phyloP scores from a whole-genome alignment of 495 filamentous ascomycete genomes.

The Aspergillus conjunctus region DNA sequence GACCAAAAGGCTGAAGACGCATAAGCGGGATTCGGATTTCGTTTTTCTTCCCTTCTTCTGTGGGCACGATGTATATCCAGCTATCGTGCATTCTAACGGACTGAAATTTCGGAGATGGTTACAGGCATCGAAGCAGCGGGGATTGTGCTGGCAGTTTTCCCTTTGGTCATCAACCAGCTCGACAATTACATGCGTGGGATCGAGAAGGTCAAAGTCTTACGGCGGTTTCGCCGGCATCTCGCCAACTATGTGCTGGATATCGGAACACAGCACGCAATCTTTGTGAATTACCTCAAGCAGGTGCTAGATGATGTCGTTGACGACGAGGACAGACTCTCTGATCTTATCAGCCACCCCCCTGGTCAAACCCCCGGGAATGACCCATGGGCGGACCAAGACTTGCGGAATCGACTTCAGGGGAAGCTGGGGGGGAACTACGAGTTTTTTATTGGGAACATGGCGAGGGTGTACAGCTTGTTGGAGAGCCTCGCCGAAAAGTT shows the following conservation, averaged over 20 bases:
- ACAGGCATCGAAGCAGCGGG: constrained; percentile 33
- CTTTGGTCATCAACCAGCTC: constrained; percentile 31
- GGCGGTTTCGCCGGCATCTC: constrained; percentile 28
- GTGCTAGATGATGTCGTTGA: constrained; percentile 28
- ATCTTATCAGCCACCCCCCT: constrained; percentile 19
- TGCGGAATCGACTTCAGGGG: constrained; percentile 12
- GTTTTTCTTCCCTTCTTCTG: background rate
- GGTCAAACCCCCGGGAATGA: background rate
- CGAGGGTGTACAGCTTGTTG: background rate
- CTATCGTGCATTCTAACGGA: no score
- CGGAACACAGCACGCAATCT: constrained; percentile 23
- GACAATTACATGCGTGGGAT: constrained; percentile 31
- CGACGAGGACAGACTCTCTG: constrained; percentile 16
- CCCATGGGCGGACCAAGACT: constrained; percentile 15
- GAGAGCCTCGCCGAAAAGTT: background rate
- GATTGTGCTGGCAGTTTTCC: constrained; percentile 29
- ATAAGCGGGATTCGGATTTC: background rate
- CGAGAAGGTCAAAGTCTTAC: constrained; percentile 24
- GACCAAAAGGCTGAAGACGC: background rate
- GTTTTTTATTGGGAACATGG: constrained; percentile 10
- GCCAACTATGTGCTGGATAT: constrained; percentile 20
- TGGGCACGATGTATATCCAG: no score
- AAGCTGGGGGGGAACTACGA: constrained; percentile 25
- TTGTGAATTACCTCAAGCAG: constrained; percentile 30
- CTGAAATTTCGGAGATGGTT: constrained; percentile 13